Evolutionary conservation across 2,329 filamentous ascomycete genomes (phyloP).

Genomic region (Biscogniauxia sp.): DNA sequence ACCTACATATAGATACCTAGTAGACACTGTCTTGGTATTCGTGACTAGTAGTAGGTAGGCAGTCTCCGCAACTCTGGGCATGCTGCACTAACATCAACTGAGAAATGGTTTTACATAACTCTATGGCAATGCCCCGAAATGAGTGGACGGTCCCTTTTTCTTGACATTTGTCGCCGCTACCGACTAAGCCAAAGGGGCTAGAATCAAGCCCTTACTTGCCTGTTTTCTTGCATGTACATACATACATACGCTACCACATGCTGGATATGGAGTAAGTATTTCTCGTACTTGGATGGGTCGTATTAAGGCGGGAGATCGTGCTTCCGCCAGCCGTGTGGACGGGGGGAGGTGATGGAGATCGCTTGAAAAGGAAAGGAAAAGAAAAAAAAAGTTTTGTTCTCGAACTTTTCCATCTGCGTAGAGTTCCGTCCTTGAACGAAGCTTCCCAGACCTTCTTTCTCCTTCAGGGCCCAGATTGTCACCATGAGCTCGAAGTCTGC

Average conservation of each 20-base stretch:
- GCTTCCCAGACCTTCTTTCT: neutral
- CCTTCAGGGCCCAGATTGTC: slow-evolving; percentile 4
- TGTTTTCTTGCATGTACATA: neutral
- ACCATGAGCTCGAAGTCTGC: slow-evolving; percentile 15
- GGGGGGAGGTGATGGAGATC: neutral
- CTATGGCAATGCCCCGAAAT: neutral
- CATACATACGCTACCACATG: neutral
- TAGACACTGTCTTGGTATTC: no score
- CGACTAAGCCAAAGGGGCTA: neutral
- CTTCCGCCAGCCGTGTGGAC: neutral
- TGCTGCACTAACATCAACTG: neutral
- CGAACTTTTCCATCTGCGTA: neutral
- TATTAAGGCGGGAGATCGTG: neutral
- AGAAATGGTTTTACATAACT: neutral
- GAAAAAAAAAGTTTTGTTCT: neutral
- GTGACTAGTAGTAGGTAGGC: no score
- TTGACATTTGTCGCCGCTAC: neutral
- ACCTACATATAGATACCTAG: no score
- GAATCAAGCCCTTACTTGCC: neutral
- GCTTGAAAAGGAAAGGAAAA: neutral
- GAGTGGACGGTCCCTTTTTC: neutral
- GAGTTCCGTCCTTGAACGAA: neutral
- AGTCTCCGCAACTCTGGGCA: neutral
- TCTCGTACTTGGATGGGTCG: neutral
- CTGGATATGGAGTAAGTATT: neutral